These are phyloP conservation scores for Penicillium expansum DNA, from an alignment of 2,329 filamentous ascomycete genomes.

Conservation along the genomic window DNA sequence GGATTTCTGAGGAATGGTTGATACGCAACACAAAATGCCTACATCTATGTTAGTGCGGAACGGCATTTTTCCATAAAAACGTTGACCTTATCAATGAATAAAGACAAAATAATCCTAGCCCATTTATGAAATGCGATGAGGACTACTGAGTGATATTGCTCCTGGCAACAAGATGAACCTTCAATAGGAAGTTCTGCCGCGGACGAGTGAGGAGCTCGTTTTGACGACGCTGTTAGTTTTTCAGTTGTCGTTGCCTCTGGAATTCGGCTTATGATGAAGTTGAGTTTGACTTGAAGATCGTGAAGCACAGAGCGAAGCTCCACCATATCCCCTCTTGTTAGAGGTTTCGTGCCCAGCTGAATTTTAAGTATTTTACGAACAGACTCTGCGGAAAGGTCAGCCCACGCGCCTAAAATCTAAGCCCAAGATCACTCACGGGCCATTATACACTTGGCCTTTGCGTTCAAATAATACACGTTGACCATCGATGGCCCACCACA, in stretches of 20 bases:
- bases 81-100: conserved; percentile 45
- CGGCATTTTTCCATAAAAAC: neutral
- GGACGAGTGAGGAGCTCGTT: conserved; percentile 20
- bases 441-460: conserved; percentile 47
- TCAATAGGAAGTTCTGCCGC: conserved; percentile 37
- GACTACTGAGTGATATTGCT: conserved; percentile 45
- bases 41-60: neutral
- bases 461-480: conserved; percentile 45
- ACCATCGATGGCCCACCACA: conserved; percentile 43
- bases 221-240: conserved; percentile 13
- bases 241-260: conserved; percentile 32
- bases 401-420: neutral
- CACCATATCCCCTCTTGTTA: conserved; percentile 46
- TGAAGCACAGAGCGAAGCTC: conserved; percentile 43
- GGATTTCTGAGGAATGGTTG: conserved; percentile 50
- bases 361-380: conserved; percentile 45
- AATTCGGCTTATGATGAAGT: conserved; percentile 44
- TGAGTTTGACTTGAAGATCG: conserved; percentile 42
- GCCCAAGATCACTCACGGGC: conserved; percentile 36
- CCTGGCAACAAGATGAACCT: conserved; percentile 35
- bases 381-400: conserved; percentile 30
- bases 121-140: conserved; percentile 49
- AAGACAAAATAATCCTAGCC: conserved; percentile 45
- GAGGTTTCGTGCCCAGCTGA: conserved; percentile 44
- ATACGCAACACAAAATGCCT: conserved; percentile 49